Percentiles rank a stretch among this genome's conserved stretches.
phyloP scores from a whole-genome alignment of 2,329 filamentous ascomycete species.

The Tricladium varicosporioides region DNA sequence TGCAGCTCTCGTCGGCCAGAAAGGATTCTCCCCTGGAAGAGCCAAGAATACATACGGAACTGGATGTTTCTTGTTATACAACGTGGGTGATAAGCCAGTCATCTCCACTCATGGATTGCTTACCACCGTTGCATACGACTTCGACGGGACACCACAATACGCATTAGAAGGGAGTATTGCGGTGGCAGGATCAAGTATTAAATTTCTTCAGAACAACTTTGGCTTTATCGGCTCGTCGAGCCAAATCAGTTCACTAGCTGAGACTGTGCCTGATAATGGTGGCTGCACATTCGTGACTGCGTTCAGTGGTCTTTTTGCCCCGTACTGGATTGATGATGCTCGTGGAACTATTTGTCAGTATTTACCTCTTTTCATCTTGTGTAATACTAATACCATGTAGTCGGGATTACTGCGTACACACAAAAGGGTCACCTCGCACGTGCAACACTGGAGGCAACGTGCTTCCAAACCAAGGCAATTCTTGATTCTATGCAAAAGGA shows the following conservation, averaged over 20 bases:
- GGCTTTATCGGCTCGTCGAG: constrained; percentile 53
- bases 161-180: constrained; percentile 83
- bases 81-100: constrained; percentile 79
- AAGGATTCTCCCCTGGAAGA: constrained; percentile 75
- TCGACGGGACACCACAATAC: constrained; percentile 65
- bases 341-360: constrained; percentile 66
- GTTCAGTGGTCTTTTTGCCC: constrained; percentile 86
- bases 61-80: constrained; percentile 82
- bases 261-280: constrained; percentile 66
- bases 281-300: constrained; percentile 86
- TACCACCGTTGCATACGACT: constrained; percentile 84
- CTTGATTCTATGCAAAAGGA: constrained; percentile 89
- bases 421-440: constrained; percentile 83
- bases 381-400: constrained; percentile 31
- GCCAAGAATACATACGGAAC: constrained; percentile 88
- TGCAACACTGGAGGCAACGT: constrained; percentile 86
- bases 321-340: constrained; percentile 93
- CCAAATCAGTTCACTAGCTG: constrained; percentile 50
- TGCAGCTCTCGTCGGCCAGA: constrained; percentile 76
- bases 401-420: constrained; percentile 83
- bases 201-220: constrained; percentile 67
- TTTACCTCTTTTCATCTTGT: not conserved
- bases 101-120: constrained; percentile 81
- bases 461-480: constrained; percentile 90
- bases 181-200: constrained; percentile 77